Percentiles rank a stretch among this genome's conserved stretches.
These are phyloP conservation scores for Piper longum DNA, from an alignment of 164 flowering plant species.

Conservation along the genomic window DNA sequence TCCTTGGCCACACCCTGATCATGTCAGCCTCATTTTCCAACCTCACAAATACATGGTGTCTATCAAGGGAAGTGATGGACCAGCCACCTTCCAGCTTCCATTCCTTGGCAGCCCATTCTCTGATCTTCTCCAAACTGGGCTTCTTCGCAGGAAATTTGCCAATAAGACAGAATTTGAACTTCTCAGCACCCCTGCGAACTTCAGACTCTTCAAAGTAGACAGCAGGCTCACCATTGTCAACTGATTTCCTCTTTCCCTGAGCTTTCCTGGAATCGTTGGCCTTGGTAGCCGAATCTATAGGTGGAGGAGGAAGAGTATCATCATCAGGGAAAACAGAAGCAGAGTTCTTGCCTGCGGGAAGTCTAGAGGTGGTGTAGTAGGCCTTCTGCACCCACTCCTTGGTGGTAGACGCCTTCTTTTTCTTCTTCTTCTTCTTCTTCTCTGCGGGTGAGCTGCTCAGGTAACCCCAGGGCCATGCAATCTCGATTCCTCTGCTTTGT, in stretches of 20 bases:
- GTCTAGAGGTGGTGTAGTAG: not conserved
- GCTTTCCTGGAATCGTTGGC: not conserved
- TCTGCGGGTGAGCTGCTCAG: not conserved
- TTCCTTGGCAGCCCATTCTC: constrained; percentile 2
- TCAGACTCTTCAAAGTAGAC: not conserved
- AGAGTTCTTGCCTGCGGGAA: not conserved
- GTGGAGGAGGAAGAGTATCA: not conserved
- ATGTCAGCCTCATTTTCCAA: constrained; percentile 2
- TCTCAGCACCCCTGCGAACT: not conserved
- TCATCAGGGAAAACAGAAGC: not conserved
- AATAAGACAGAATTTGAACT: constrained; percentile 2
- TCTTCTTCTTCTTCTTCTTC: not conserved
- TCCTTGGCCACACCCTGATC: not conserved
- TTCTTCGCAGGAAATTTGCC: not conserved
- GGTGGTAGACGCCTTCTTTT: not conserved
- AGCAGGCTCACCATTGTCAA: not conserved
- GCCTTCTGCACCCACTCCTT: constrained; percentile 1
- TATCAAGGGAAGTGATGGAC: not conserved
- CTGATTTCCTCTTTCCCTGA: not conserved
- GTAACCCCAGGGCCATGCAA: not conserved
- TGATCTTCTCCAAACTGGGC: not conserved
- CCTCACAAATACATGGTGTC: not conserved
- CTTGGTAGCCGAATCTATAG: not conserved
- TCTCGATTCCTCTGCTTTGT: not conserved
- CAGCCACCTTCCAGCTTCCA: not conserved